These are phyloP conservation scores for Schizochytrium sp. DNA, from an alignment of 108 stramenopile genomes.

Conservation along the genomic window DNA sequence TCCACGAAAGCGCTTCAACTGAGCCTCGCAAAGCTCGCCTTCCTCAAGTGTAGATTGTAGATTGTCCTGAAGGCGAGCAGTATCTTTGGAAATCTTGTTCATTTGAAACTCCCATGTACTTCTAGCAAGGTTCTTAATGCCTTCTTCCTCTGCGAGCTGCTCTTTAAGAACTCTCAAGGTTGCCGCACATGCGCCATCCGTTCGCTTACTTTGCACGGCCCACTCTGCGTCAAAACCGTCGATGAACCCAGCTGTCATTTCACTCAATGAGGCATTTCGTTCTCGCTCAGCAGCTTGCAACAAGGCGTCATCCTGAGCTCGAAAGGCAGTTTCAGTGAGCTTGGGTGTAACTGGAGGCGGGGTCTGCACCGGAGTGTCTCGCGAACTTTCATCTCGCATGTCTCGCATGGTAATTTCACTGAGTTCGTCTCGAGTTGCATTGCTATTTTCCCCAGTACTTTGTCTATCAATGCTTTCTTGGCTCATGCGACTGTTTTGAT, in stretches of 20 bases:
- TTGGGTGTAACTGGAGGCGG: too few relatives aligned
- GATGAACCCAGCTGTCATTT: background rate
- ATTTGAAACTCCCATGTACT: conserved; percentile 44
- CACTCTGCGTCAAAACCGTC: conserved; percentile 35
- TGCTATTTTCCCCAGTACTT: too few relatives aligned
- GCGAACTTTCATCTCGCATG: too few relatives aligned
- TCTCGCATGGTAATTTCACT: too few relatives aligned
- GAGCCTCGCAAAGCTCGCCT: conserved; percentile 15
- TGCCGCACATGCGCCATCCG: background rate
- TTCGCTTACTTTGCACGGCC: background rate
- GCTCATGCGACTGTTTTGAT: too few relatives aligned
- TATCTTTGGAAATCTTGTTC: background rate
- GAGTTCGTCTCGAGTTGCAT: too few relatives aligned
- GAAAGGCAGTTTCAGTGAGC: background rate
- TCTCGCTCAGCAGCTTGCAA: background rate
- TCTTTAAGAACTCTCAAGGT: background rate
- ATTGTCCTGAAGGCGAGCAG: background rate
- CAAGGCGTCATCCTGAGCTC: background rate
- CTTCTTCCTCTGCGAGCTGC: conserved; percentile 36
- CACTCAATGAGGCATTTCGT: background rate
- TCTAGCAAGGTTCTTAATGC: background rate
- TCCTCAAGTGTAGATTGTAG: background rate
- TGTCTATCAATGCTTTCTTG: too few relatives aligned
- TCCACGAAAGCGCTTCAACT: background rate
- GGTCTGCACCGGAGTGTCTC: too few relatives aligned